Evolutionary conservation across 441 rosid species (phyloP), one percentile per base, ranked within the genome.

Genomic region (Isatis lusitanica): DNA sequence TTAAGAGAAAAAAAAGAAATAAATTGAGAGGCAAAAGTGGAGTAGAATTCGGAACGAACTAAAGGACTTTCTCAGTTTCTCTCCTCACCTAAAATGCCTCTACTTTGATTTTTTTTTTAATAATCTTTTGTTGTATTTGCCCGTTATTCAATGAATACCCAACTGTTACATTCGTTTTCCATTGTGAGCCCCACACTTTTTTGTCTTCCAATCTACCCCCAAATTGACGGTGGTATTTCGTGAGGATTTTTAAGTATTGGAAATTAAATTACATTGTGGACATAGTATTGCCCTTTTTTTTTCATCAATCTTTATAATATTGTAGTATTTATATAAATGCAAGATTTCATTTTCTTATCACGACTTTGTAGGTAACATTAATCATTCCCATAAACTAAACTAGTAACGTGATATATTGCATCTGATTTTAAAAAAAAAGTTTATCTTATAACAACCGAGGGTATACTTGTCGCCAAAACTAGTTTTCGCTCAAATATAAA

Each of bases 41-140:
- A 76, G 70, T 62, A 35, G 43, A 69, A 63, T 63, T 35, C 68
- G 80, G 80, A 77, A 24, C 80, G 18, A 71, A 71, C 67, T 70
- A 24, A 26, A 3, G 78, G 38, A 58, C 57, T 76, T 77, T 65
- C 64, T 39, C 57, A 30, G 35, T 51, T 71, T 77, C 73, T 53
- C 38, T 35, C 9, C 64, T 69, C 52, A 71, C 76, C 76, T 60
- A 66, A 59, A 58, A 18, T 51, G n/a, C 40, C 40, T 74, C 68
- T 56, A n/a, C 36, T 9, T 63, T 52, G 0, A 16, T 63, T 7
- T 61, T 13, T 4, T 31, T 5, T 7, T 31, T 6, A 11, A 1
- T 16, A 7, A 44, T 12, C 18, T n/a, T 6, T 17, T 68, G 44
- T 63, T 53, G n/a, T 28, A 12, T 52, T 75, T 74, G n/a, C 38